Conservation (phyloP, 108 stramenopile species). For the Parietichytrium sp. region DNA sequence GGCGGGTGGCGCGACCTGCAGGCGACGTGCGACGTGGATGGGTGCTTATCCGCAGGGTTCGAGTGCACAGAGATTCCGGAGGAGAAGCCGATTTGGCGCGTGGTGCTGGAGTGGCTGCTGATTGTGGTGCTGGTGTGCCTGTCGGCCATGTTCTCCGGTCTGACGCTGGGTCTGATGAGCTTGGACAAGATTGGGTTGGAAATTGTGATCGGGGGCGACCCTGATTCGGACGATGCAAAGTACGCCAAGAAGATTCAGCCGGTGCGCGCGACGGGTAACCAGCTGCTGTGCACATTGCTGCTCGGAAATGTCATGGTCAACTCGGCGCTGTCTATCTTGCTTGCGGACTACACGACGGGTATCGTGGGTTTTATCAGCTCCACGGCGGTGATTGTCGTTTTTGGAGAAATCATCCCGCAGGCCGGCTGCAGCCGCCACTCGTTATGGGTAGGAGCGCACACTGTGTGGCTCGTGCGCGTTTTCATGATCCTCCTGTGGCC, state of each 20-base stretch:
- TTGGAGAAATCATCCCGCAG: constrained; percentile 97
- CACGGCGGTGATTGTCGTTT: constrained; percentile 81
- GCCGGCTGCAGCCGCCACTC: constrained; percentile 87
- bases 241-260: constrained; percentile 69
- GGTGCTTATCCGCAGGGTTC: too few relatives aligned
- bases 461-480: constrained; percentile 80
- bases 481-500: constrained; percentile 73
- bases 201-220: constrained; percentile 66
- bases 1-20: too few relatives aligned
- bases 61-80: too few relatives aligned
- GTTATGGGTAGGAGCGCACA: constrained; percentile 49
- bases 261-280: constrained; percentile 85
- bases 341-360: constrained; percentile 80
- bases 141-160: constrained; percentile 80
- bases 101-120: constrained; percentile 22
- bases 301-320: constrained; percentile 96
- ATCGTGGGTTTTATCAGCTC: constrained; percentile 82
- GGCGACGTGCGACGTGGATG: too few relatives aligned
- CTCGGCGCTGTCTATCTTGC: constrained; percentile 83
- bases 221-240: constrained; percentile 43
- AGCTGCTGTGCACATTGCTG: constrained; percentile 90
- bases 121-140: constrained; percentile 46
- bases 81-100: too few relatives aligned
- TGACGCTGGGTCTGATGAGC: constrained; percentile 91
- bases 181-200: constrained; percentile 92